Base-by-base conservation (phyloP, 225 moss, liverwort and hornwort species). In the Polytrichum formosum region DNA sequence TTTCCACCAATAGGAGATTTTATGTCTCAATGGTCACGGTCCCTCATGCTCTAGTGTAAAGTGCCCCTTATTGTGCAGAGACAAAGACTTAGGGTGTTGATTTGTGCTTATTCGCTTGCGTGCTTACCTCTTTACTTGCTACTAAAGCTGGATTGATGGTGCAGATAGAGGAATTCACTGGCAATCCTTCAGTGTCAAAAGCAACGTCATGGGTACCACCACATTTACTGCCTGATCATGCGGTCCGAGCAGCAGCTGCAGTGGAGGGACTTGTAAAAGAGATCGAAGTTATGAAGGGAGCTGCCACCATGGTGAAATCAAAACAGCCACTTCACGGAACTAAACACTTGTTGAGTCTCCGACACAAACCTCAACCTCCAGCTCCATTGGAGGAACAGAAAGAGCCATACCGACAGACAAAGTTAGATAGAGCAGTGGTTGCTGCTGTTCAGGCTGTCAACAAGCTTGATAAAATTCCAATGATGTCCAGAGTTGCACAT, bases 401-500 rank as follows among this genome's bases (percentile, higher is more conserved):
- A 2, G 71, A 63, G 67, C 72, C 66, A 22, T 69, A 75, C 70
- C 69, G 68, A 63, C 79, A 82, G n/a, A 73, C 72, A 7, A 81
- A 82, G 54, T 72, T 78, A 56, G 81, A 84, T 20, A 61, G 55
- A 72, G 81, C 77, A 61, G 71, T 82, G 66, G 65, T 53, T 61
- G 77, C 84, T 74, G 89, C 84, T 46, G 81, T 79, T 64, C 79
- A 86, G 23, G 79, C 75, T 73, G 79, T 84, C 21, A 81, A 80
- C 68, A 84, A 79, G 59, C 77, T 84, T 58, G 84, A 79, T 65
- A 33, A 73, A 64, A 7, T 77, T 62, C 77, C 81, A 73, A 70
- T 79, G 58, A 68, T 82, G 21, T 63, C 77, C 20, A 26, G 35
- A 19, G 7, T 76, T 19, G 69, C 75, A 35, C 68, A 69, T 33